Percentiles rank a stretch among this genome's conserved stretches.
Evolutionary conservation across 208 protist species (phyloP).

Genomic region (Crithidia fasciculata): DNA sequence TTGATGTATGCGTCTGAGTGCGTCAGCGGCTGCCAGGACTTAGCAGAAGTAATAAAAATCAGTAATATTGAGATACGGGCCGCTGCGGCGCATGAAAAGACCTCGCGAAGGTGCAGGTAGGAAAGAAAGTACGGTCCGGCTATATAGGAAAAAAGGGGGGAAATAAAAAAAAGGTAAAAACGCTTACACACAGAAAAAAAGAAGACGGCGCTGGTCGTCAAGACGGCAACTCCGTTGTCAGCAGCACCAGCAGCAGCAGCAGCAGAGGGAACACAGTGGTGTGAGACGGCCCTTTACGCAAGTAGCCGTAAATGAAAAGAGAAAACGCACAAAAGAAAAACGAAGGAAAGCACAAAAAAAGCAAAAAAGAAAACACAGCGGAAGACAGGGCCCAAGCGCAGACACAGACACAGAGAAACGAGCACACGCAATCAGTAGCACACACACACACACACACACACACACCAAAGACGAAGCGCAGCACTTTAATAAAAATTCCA

Average conservation of each 20-base stretch:
- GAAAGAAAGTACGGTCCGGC: neutral
- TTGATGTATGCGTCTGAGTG: neutral
- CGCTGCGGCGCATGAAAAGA: neutral
- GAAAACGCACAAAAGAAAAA: neutral
- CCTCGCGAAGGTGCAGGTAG: neutral
- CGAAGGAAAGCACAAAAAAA: neutral
- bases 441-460: conserved; percentile 2
- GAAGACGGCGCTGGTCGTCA: neutral
- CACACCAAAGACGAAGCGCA: neutral
- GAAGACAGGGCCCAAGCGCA: neutral
- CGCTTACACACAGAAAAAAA: neutral
- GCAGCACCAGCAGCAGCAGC: too few species aligned
- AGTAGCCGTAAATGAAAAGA: neutral
- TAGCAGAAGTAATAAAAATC: neutral
- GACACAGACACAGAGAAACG: neutral
- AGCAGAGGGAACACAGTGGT: too few species aligned
- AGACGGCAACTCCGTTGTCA: neutral
- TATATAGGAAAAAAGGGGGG: neutral
- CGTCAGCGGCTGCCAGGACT: neutral
- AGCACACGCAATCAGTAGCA: neutral
- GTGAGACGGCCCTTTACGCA: too few species aligned
- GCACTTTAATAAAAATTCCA: too few species aligned
- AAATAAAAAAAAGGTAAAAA: neutral
- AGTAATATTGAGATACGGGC: too few species aligned
- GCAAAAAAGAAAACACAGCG: neutral